Base-by-base conservation (phyloP, 768 basidiomycete genomes). In the Pluteus cervinus region DNA sequence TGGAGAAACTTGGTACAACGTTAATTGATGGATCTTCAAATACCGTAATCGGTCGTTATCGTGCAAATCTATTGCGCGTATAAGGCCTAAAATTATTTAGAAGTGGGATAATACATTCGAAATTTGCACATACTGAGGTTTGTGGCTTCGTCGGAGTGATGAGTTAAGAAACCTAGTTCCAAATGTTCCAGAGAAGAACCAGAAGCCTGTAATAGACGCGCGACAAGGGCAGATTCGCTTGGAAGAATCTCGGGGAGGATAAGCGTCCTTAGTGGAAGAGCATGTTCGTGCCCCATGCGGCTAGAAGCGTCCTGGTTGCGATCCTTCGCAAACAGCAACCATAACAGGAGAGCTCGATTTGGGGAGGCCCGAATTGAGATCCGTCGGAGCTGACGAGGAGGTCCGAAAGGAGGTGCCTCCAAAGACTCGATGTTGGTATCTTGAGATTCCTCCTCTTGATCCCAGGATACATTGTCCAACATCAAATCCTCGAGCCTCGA, bases 401-500 rank as follows among this genome's bases (percentile, higher is more conserved):
- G n/a, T n/a, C n/a, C n/a, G n/a, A n/a, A n/a, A n/a, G n/a, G n/a
- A n/a, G n/a, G n/a, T n/a, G n/a, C n/a, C n/a, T n/a, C n/a, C n/a
- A n/a, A n/a, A n/a, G n/a, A n/a, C n/a, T n/a, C n/a, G n/a, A n/a
- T n/a, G n/a, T n/a, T n/a, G n/a, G n/a, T n/a, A n/a, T n/a, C 35
- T 53, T 39, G 54, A 46, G 66, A 43, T 62, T 64, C 63, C 33
- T 61, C 63, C 36, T 65, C 74, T 29, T 61, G 56, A 29, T 66
- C 58, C 58, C 70, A 71, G 9, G 65, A 68, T 36, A 73, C 69
- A 23, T 69, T 69, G 29, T 76, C 74, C 30, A 63, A 46, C n/a
- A 42, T 42, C 21, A 63, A 47, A 30, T 71, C 68, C 36, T 60
- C 65, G 3, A 79, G 63, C 16, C 76, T 59, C 24, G 61, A 53